Evolutionary conservation across 805 yeast species (phyloP).

Genomic region (Sugiyamaella valdiviana): DNA sequence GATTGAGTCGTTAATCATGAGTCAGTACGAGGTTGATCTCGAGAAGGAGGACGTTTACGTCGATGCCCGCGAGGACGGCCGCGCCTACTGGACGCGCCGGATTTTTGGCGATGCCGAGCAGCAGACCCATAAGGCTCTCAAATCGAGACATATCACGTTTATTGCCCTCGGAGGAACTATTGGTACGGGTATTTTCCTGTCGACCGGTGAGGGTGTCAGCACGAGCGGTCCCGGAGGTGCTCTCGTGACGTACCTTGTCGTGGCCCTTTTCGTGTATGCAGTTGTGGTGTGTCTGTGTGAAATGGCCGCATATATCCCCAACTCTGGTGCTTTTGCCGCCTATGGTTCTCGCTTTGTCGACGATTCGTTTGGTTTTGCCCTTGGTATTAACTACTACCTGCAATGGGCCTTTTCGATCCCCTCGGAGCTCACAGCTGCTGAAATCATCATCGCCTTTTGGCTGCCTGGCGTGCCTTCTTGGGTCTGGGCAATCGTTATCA

Average conservation of each 20-base stretch:
- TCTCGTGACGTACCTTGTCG: constrained; percentile 30
- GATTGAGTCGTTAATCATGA: not conserved
- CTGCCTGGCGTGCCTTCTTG: constrained; percentile 42
- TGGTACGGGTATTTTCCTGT: constrained; percentile 69
- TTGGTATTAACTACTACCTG: constrained; percentile 46
- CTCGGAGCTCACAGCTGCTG: constrained; percentile 40
- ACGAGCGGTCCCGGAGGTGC: constrained; percentile 29
- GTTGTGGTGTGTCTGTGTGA: constrained; percentile 55
- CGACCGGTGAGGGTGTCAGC: constrained; percentile 20
- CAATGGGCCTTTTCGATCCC: constrained; percentile 44
- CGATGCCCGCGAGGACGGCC: not conserved
- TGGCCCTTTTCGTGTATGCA: constrained; percentile 53
- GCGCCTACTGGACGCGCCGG: constrained; percentile 6
- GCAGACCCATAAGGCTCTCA: constrained; percentile 28
- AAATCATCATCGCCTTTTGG: constrained; percentile 40
- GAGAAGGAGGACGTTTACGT: not conserved
- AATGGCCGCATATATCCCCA: constrained; percentile 47
- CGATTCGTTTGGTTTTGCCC: constrained; percentile 52
- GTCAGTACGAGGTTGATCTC: not conserved
- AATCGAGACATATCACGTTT: constrained; percentile 60
- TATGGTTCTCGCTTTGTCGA: constrained; percentile 55
- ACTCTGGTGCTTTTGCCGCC: constrained; percentile 63
- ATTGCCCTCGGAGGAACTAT: constrained; percentile 72
- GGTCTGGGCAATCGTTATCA: constrained; percentile 44
- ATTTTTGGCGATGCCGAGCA: constrained; percentile 13